These are phyloP conservation scores for Croton setiger DNA, from an alignment of 441 rosid species.

Conservation along the genomic window DNA sequence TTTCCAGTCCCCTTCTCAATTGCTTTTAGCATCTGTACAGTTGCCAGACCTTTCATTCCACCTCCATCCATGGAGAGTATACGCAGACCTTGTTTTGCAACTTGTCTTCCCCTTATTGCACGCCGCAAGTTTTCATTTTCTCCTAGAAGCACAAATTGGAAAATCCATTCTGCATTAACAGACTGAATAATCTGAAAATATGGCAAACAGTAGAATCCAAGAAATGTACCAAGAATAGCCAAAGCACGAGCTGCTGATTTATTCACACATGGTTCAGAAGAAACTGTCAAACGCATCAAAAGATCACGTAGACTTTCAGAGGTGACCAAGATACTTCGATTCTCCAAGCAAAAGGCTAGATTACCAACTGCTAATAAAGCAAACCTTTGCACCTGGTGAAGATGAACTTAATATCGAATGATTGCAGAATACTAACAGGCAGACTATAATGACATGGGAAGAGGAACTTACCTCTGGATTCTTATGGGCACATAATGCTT, in stretches of 20 bases:
- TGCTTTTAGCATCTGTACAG: conserved; percentile 94
- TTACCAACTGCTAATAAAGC: conserved; percentile 93
- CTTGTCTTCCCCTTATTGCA: conserved; percentile 82
- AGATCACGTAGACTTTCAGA: conserved; percentile 97
- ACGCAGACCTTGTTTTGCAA: conserved; percentile 88
- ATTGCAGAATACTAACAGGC: conserved; percentile 12
- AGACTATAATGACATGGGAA: conserved; percentile 8
- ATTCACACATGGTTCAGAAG: conserved; percentile 76
- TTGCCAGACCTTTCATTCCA: conserved; percentile 99
- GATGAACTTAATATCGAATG: conserved; percentile 22
- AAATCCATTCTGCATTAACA: conserved; percentile 14
- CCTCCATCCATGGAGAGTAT: conserved; percentile 99
- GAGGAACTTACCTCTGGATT: conserved; percentile 64
- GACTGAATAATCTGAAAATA: conserved; percentile 15
- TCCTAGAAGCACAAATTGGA: conserved; percentile 48
- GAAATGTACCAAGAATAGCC: conserved; percentile 88
- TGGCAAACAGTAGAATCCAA: conserved; percentile 6
- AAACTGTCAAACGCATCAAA: conserved; percentile 71
- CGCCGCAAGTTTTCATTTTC: conserved; percentile 94
- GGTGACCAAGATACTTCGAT: conserved; percentile 77
- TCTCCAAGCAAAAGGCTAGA: conserved; percentile 91
- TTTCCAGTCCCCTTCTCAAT: conserved; percentile 96
- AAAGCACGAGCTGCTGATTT: conserved; percentile 98
- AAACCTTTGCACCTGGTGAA: conserved; percentile 77
- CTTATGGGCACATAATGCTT: conserved; percentile 73